Evolutionary conservation across 768 basidiomycete genomes (phyloP).

Genomic region (Cytidiella melzeri): DNA sequence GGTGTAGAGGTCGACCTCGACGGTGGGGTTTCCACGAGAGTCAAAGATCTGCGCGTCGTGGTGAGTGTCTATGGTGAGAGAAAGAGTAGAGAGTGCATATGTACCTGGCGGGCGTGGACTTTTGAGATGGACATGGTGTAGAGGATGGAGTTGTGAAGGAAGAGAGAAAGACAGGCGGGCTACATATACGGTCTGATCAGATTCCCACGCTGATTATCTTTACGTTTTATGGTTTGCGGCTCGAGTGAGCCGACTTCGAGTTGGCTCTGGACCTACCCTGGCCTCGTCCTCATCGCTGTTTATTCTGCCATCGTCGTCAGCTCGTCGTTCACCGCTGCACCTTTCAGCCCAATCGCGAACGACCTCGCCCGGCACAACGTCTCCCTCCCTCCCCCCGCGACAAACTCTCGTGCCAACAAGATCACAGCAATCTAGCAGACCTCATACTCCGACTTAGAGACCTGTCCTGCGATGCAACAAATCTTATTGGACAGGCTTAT

Average conservation of each 20-base stretch:
- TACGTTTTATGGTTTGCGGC: too few relatives aligned
- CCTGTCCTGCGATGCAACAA: not conserved
- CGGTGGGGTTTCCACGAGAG: slow-evolving; percentile 97
- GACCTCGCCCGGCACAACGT: not conserved
- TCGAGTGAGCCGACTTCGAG: too few relatives aligned
- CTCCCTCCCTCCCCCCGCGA: not conserved
- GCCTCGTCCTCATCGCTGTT: not conserved
- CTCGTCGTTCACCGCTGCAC: not conserved
- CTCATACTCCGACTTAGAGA: not conserved
- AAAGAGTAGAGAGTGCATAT: slow-evolving; percentile 7
- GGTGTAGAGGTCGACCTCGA: slow-evolving; percentile 89
- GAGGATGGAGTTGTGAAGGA: slow-evolving; percentile 16
- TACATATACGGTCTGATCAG: slow-evolving; percentile 15
- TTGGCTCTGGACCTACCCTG: not conserved
- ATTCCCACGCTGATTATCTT: slow-evolving; percentile 37
- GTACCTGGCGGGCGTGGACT: slow-evolving; percentile 88
- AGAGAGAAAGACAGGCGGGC: slow-evolving; percentile 14
- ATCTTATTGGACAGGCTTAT: not conserved
- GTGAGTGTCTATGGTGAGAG: not conserved
- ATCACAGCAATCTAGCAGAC: not conserved
- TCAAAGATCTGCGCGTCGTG: slow-evolving; percentile 79
- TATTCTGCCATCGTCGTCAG: too few relatives aligned
- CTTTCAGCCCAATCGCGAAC: not conserved
- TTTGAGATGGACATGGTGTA: slow-evolving; percentile 90
- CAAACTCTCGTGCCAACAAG: not conserved